Conservation (phyloP, 805 yeast genomes). For the Schizosaccharomyces octosporus region DNA sequence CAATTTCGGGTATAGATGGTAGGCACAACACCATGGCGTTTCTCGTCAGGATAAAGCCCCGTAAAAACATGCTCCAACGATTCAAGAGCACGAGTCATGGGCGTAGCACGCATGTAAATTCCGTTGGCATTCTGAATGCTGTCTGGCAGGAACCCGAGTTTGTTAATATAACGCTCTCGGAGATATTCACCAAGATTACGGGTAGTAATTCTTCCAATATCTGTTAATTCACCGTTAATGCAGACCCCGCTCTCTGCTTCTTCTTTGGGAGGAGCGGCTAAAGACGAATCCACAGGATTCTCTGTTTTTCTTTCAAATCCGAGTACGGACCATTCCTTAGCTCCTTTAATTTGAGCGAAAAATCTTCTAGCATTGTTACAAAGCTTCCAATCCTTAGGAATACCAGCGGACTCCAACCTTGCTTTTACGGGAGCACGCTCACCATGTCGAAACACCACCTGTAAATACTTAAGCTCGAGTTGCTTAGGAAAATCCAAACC, state of each 20-base stretch:
- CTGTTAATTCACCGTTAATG: slow-evolving; percentile 6
- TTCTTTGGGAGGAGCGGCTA: neutral
- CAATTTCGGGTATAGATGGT: slow-evolving; percentile 7
- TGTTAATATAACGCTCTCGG: slow-evolving; percentile 7
- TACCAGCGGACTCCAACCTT: slow-evolving; percentile 6
- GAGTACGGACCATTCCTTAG: neutral
- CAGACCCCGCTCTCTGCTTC: neutral
- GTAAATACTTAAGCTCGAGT: slow-evolving; percentile 7
- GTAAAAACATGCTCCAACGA: slow-evolving; percentile 8
- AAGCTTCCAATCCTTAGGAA: slow-evolving; percentile 2
- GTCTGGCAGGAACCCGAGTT: slow-evolving; percentile 6
- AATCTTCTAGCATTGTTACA: slow-evolving; percentile 1
- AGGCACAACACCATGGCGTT: slow-evolving; percentile 4
- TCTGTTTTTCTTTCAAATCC: neutral
- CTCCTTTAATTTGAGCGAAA: neutral
- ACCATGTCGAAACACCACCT: slow-evolving; percentile 7
- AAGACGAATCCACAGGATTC: neutral
- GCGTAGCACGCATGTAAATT: slow-evolving; percentile 7
- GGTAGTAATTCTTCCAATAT: slow-evolving; percentile 7
- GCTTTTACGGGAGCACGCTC: slow-evolving; percentile 9
- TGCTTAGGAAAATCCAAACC: slow-evolving; percentile 5
- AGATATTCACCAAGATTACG: slow-evolving; percentile 6
- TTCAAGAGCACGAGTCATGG: slow-evolving; percentile 8
- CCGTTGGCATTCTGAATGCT: slow-evolving; percentile 4
- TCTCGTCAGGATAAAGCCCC: slow-evolving; percentile 7